Base-by-base conservation (phyloP, 768 basidiomycete genomes). In the Favolaschia claudopus region DNA sequence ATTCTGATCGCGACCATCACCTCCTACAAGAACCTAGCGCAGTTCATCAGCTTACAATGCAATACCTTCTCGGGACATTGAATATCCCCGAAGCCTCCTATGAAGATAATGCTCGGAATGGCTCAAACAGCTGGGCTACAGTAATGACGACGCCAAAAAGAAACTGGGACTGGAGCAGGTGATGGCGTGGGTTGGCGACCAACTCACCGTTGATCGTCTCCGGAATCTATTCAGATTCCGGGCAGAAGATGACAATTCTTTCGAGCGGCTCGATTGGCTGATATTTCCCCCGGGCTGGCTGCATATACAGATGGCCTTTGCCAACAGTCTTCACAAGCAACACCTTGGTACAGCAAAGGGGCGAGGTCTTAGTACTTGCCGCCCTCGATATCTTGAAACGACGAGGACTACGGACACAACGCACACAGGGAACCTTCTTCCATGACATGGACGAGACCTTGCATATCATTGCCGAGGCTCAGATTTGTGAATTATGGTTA, bases 21-120 rank as follows among this genome's bases (percentile, higher is more conserved):
- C 4, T 65, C 9, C 65, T 78, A 7, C 27, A 50, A 2, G 42
- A 67, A 0, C 71, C 68, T 0, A 9, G 53, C 19, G 62, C 76
- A 0, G 42, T 74, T 4, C 27, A 70, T 12, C 50, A 66, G 19
- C 69, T 79, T 1, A 72, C 72, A 1, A 49, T 63, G 0, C 77
- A 79, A 57, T 77, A 68, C 51, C 66, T 79, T 4, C 72, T 80
- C 2, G 72, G 73, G 0, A 76, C 75, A 0, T 68, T 70, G 20
- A 54, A 73, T 55, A 73, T 78, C 62, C n/a, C 74, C 3, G 78
- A 82, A 46, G 76, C 76, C 3, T 77, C 74, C 45, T 81, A 81
- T 36, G 70, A 77, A 19, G 77, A 73, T 7, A 76, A 78, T 62
- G 37, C 47, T 4, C 58, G 58, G 69, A 77, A 60, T 77, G 70